Conservation (phyloP, 2,329 filamentous ascomycete species). For the Talaromyces sp. region DNA sequence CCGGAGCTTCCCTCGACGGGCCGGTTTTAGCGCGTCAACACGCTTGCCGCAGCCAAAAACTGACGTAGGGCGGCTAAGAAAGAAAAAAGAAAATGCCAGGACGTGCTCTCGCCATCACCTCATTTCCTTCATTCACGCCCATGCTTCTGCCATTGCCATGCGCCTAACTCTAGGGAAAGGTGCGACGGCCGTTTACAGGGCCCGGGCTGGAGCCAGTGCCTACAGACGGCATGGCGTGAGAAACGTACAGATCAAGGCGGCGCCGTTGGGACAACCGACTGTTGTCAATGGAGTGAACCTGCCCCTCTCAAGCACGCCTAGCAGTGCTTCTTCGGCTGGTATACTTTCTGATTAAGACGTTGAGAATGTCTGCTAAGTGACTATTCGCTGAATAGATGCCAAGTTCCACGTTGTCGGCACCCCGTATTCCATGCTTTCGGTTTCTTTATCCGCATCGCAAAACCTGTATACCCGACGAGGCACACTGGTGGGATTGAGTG, state of each 20-base stretch:
- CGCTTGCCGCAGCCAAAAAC: conserved; percentile 3
- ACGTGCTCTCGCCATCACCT: not conserved
- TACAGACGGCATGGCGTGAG: conserved; percentile 26
- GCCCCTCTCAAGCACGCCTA: conserved; percentile 36
- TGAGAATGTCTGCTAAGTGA: not conserved
- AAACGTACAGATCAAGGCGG: conserved; percentile 44
- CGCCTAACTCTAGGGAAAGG: conserved; percentile 36
- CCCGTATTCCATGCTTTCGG: conserved; percentile 89
- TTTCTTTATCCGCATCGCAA: conserved; percentile 88
- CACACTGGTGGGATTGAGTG: conserved; percentile 82
- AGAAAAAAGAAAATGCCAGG: conserved; percentile 7
- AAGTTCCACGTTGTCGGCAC: conserved; percentile 89
- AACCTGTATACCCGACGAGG: conserved; percentile 88
- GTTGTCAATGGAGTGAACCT: conserved; percentile 37
- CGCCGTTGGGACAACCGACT: conserved; percentile 37
- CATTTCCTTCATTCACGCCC: conserved; percentile 13
- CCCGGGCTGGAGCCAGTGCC: conserved; percentile 24
- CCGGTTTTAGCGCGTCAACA: conserved; percentile 16
- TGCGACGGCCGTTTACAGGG: conserved; percentile 33
- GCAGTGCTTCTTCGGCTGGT: conserved; percentile 43
- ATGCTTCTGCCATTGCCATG: conserved; percentile 28
- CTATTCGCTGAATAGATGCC: conserved; percentile 61
- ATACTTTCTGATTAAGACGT: conserved; percentile 17
- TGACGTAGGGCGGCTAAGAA: conserved; percentile 18
- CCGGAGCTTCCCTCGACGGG: conserved; percentile 10